Conservation (phyloP, 352 stramenopile genomes). For the Phytophthora podocarpi region DNA sequence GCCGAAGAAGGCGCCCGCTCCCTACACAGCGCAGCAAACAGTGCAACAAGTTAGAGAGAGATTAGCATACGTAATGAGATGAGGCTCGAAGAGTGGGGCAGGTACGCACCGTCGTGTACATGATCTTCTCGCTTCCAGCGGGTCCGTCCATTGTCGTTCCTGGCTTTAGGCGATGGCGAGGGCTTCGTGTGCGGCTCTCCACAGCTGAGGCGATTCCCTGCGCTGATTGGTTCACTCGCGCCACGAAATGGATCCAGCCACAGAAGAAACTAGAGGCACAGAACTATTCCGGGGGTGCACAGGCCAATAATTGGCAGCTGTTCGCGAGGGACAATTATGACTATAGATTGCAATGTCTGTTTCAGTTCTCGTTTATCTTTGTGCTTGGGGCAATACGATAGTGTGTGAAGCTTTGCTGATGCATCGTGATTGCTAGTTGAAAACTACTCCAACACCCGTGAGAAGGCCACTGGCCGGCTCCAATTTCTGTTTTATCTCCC, state of each 20-base stretch:
- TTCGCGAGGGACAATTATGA: conserved; percentile 29
- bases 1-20: conserved; percentile 80
- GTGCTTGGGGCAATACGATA: conserved; percentile 94
- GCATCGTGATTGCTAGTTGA: conserved; percentile 95
- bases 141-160: conserved; percentile 61
- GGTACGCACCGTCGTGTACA: conserved; percentile 63
- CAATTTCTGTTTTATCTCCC: conserved; percentile 92
- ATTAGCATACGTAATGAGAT: neutral
- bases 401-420: conserved; percentile 94
- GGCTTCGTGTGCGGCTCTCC: conserved; percentile 25
- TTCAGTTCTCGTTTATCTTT: conserved; percentile 59
- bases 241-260: neutral
- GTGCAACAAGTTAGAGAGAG: neutral
- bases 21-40: conserved; percentile 34
- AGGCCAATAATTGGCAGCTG: conserved; percentile 1
- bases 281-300: conserved; percentile 3
- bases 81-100: neutral
- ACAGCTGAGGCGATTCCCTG: neutral
- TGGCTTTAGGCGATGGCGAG: conserved; percentile 26
- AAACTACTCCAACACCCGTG: conserved; percentile 94
- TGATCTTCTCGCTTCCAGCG: conserved; percentile 78
- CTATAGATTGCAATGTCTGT: conserved; percentile 9
- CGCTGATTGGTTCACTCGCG: conserved; percentile 20
- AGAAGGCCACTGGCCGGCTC: conserved; percentile 88
- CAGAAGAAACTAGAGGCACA: neutral